These are phyloP conservation scores for Bisporella sp. DNA, from an alignment of 2,329 filamentous ascomycete species.

Conservation along the genomic window DNA sequence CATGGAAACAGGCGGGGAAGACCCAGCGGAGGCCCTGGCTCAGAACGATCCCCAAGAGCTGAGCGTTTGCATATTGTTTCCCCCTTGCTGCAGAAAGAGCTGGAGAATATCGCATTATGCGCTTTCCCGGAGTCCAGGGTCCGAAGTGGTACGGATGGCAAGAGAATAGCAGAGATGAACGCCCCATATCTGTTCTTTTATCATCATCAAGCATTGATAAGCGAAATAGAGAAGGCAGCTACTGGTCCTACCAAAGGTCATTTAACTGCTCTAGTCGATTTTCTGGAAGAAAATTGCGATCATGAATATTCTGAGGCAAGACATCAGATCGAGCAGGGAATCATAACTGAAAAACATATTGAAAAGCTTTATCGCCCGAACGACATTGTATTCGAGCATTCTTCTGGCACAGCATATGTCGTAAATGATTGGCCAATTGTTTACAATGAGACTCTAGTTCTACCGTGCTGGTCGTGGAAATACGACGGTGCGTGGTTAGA, in stretches of 20 bases:
- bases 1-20: background rate
- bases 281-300: background rate
- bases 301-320: background rate
- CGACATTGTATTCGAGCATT: background rate
- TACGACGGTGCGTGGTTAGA: background rate
- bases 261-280: background rate
- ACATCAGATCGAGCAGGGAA: too few relatives aligned
- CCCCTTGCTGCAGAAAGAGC: background rate
- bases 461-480: background rate
- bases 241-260: background rate
- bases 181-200: conserved; percentile 4
- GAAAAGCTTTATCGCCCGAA: background rate
- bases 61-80: background rate
- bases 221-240: background rate
- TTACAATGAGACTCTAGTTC: background rate
- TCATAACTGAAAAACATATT: background rate
- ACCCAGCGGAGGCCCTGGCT: background rate
- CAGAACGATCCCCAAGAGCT: conserved; percentile 1
- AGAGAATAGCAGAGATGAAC: conserved; percentile 1
- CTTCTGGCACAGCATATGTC: too few relatives aligned
- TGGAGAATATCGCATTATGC: background rate
- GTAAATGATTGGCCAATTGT: background rate
- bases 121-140: background rate
- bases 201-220: conserved; percentile 1
- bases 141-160: too few relatives aligned